Evolutionary conservation across 768 basidiomycete genomes (phyloP), one percentile per base, ranked within the genome.

Genomic region (Clitopilus hobsonii): DNA sequence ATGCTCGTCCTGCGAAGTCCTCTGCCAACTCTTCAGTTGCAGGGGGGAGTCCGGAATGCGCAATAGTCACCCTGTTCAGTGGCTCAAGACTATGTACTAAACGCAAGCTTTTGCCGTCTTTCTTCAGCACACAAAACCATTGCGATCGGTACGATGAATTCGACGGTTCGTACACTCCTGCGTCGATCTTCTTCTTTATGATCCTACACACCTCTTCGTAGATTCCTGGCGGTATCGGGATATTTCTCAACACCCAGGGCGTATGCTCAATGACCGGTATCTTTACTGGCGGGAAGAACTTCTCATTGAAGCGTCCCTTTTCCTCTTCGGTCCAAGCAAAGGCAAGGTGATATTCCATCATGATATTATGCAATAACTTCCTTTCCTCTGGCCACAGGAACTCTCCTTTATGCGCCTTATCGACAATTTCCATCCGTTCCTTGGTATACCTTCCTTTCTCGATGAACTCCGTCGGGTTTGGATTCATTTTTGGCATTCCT

Each of bases 81-180:
- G 67, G 71, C 54, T 76, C 67, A 0, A 77, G 58, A 55, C 65
- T 63, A 41, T 75, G 72, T 0, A 77, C 72, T 0, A 74, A 52
- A 0, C 67, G 58, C 0, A 77, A 58, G 0, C 60, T 62, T 30
- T 69, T 68, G 0, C 72, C 64, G 53, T 75, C 69, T 54, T 74
- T 74, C 62, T 76, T 75, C 5, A 62, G 22, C 0, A 77, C 70
- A 26, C 67, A 69, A 48, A 75, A 76, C 70, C 69, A 72, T 1
- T 62, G 52, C 0, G 69, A 74, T 0, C 70, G 50, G 38, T 76
- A 77, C 0, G 67, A 69, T 0, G 67, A 68, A n/a, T 70, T 65
- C 0, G 67, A 70, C 0, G 60, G 66, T 54, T 76, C 67, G 45
- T 75, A 75, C 0, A 73, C 65, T 1, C 72, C 69, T 0, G 70